These are phyloP conservation scores for Fusarium pininemorale DNA, from an alignment of 2,329 filamentous ascomycete species.

Conservation along the genomic window DNA sequence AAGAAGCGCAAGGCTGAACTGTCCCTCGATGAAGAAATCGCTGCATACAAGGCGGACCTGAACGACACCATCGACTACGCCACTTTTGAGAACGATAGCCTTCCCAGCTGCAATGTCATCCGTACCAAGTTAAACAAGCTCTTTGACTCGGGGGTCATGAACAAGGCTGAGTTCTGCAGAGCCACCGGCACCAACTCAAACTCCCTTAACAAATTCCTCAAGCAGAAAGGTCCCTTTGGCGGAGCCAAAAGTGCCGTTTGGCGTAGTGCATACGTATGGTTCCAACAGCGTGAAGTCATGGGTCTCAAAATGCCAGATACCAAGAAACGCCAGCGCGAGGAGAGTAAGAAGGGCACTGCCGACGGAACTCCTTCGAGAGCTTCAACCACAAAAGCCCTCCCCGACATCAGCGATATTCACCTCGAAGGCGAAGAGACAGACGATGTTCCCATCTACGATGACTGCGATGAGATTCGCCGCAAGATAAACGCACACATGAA, in stretches of 20 bases:
- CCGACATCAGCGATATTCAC: background rate
- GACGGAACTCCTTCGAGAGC: background rate
- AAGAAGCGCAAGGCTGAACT: slow-evolving; percentile 11
- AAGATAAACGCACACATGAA: slow-evolving; percentile 13
- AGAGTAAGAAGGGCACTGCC: background rate
- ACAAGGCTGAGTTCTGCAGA: background rate
- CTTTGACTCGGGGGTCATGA: background rate
- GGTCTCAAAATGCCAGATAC: slow-evolving; percentile 1
- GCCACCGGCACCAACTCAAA: slow-evolving; percentile 1
- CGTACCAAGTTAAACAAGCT: slow-evolving; percentile 12
- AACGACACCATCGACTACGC: background rate
- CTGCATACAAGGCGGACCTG: background rate
- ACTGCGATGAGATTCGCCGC: slow-evolving; percentile 7
- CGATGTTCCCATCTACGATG: background rate
- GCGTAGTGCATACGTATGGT: slow-evolving; percentile 4
- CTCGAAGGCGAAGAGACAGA: slow-evolving; percentile 1
- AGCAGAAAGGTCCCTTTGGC: background rate
- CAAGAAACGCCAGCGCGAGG: background rate
- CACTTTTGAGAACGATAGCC: background rate
- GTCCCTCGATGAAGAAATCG: background rate
- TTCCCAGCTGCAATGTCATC: background rate
- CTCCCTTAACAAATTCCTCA: background rate
- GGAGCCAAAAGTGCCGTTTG: background rate
- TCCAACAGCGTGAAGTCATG: slow-evolving; percentile 1
- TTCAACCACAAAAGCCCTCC: background rate